Percentiles rank a stretch among this genome's conserved stretches.
phyloP scores from a whole-genome alignment of 441 rosid genomes.

The Melastoma candidum region DNA sequence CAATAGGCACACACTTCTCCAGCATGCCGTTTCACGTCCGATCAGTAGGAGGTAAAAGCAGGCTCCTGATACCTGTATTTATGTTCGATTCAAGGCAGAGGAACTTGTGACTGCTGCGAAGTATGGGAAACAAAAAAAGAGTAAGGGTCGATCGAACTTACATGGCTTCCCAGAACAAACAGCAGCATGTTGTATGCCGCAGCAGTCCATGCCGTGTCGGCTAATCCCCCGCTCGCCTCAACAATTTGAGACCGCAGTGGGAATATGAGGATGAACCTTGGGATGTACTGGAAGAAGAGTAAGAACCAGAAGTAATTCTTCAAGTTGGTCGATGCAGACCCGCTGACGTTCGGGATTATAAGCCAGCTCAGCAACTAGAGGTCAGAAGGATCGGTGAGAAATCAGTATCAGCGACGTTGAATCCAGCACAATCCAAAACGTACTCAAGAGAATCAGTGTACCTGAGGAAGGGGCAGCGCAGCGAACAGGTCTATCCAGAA shows the following conservation, averaged over 20 bases:
- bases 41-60: conserved; percentile 84
- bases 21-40: conserved; percentile 76
- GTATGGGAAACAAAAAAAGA: not conserved
- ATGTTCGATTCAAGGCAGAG: not conserved
- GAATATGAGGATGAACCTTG: conserved; percentile 49
- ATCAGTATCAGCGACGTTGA: not conserved
- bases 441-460: conserved; percentile 8
- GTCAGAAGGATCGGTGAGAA: not conserved
- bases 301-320: conserved; percentile 69
- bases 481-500: conserved; percentile 79
- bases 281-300: conserved; percentile 68
- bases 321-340: conserved; percentile 64
- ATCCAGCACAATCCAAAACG: not conserved
- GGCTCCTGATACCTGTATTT: conserved; percentile 72
- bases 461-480: conserved; percentile 92
- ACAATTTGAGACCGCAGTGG: conserved; percentile 69
- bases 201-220: conserved; percentile 85
- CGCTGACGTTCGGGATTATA: conserved; percentile 53
- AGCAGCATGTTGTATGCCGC: conserved; percentile 83
- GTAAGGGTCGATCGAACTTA: conserved; percentile 22
- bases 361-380: conserved; percentile 69
- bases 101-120: too few relatives aligned
- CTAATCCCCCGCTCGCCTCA: conserved; percentile 68
- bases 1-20: conserved; percentile 51
- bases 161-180: conserved; percentile 93